These are phyloP conservation scores for Jatropha multifida DNA, from an alignment of 441 rosid genomes.

Conservation along the genomic window DNA sequence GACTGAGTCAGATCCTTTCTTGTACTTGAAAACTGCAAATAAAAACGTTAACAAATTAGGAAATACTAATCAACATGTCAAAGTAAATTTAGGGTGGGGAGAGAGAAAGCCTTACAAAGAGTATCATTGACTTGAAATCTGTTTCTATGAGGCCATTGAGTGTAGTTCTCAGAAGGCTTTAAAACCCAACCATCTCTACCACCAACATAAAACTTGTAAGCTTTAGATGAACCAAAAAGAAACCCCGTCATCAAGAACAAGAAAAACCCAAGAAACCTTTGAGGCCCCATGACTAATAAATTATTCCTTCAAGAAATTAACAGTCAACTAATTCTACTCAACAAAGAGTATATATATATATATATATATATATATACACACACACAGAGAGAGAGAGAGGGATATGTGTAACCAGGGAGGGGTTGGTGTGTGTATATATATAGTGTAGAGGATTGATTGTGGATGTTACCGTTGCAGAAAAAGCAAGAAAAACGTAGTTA, in stretches of 20 bases:
- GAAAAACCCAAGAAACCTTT: conserved; percentile 24
- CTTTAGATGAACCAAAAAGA: conserved; percentile 31
- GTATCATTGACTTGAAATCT: conserved; percentile 85
- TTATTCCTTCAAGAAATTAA: background rate
- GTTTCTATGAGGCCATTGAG: conserved; percentile 74
- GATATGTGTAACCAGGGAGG: conserved; percentile 1
- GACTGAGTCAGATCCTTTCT: conserved; percentile 69
- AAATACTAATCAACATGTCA: background rate
- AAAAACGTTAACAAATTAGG: background rate
- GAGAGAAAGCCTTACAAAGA: conserved; percentile 42
- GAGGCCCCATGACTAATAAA: conserved; percentile 28
- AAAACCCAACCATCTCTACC: conserved; percentile 81
- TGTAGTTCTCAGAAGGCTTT: conserved; percentile 58
- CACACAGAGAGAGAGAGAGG: background rate
- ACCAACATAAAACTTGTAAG: conserved; percentile 61
- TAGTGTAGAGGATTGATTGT: conserved; percentile 19
- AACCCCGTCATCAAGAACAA: conserved; percentile 20
- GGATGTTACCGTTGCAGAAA: conserved; percentile 43
- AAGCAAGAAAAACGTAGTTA: conserved; percentile 23
- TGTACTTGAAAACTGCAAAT: conserved; percentile 65
- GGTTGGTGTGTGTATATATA: conserved; percentile 19
- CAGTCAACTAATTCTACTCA: too few relatives aligned
- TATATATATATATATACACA: too few relatives aligned
- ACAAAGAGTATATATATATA: too few relatives aligned
- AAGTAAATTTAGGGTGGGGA: background rate